Percentiles rank a stretch among this genome's conserved stretches.
phyloP scores from a whole-genome alignment of 2,329 filamentous ascomycete genomes.

The Penicillium sp. region DNA sequence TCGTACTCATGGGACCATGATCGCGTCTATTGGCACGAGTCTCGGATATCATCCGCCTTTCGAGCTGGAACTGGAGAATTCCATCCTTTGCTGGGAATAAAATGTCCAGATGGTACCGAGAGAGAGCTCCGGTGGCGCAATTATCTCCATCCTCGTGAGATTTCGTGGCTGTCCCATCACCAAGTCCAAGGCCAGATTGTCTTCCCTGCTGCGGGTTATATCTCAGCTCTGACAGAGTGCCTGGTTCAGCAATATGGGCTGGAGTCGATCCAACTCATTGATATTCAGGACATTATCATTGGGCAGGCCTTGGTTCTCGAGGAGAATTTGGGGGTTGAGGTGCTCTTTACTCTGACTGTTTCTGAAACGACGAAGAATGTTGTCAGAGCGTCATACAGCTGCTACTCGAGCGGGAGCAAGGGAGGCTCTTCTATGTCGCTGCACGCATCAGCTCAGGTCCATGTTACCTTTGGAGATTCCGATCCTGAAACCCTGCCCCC shows the following conservation, averaged over 20 bases:
- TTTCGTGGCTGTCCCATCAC: slow-evolving; percentile 40
- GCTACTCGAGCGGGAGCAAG: slow-evolving; percentile 23
- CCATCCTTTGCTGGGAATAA: slow-evolving; percentile 24
- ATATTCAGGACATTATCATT: slow-evolving; percentile 28
- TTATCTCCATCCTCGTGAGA: slow-evolving; percentile 31
- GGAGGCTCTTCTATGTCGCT: slow-evolving; percentile 19
- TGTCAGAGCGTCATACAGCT: slow-evolving; percentile 19
- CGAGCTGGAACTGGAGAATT: slow-evolving; percentile 18
- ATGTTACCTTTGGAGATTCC: slow-evolving; percentile 13
- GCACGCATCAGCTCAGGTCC: slow-evolving; percentile 17
- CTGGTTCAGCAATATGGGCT: slow-evolving; percentile 15
- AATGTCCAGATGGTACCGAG: slow-evolving; percentile 19
- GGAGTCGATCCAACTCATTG: slow-evolving; percentile 22
- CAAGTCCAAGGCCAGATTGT: slow-evolving; percentile 35
- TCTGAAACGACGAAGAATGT: background rate
- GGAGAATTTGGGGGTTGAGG: slow-evolving; percentile 24
- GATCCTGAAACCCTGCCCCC: slow-evolving; percentile 13
- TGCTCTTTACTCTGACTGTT: slow-evolving; percentile 25
- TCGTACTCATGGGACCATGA: slow-evolving; percentile 28
- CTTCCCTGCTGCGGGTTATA: slow-evolving; percentile 35
- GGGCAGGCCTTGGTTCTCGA: slow-evolving; percentile 31
- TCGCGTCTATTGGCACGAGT: slow-evolving; percentile 27
- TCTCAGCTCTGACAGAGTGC: slow-evolving; percentile 32
- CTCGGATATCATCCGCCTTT: slow-evolving; percentile 15
- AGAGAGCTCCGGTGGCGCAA: slow-evolving; percentile 36